Conservation (phyloP, 495 filamentous ascomycete species). For the Penicillium lividum region DNA sequence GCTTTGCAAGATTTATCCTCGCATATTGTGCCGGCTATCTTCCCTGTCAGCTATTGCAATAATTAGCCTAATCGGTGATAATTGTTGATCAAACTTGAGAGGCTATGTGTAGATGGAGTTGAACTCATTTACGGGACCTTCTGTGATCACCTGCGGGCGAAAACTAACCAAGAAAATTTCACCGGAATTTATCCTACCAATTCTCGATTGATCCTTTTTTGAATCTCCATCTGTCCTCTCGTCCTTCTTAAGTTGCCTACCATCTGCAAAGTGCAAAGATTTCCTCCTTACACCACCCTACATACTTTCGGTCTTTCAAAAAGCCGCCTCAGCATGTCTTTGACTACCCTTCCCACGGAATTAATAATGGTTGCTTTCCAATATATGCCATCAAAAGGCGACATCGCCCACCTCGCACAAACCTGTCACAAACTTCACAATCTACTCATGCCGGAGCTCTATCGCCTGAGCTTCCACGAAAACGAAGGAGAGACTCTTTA, state of each 20-base stretch:
- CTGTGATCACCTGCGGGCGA: not conserved
- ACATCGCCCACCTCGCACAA: not conserved
- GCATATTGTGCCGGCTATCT: too few species aligned
- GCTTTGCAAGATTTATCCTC: too few species aligned
- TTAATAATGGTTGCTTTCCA: not conserved
- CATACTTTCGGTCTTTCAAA: not conserved
- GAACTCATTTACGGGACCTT: not conserved
- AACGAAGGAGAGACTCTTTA: not conserved
- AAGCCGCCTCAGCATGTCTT: not conserved
- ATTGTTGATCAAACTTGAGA: not conserved
- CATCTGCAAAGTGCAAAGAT: not conserved
- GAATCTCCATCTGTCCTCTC: not conserved
- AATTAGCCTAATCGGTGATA: too few species aligned
- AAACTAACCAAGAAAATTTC: not conserved
- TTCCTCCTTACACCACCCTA: not conserved
- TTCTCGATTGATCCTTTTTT: not conserved
- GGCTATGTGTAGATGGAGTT: not conserved
- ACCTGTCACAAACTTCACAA: not conserved
- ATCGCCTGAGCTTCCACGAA: not conserved
- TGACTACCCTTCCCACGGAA: not conserved
- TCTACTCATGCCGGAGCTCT: constrained; percentile 3
- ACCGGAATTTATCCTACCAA: not conserved
- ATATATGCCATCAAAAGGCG: constrained; percentile 1
- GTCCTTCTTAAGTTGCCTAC: not conserved
- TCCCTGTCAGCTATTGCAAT: not conserved